A percentile compares a stretch with the other conserved stretches of the same genome.
These are phyloP conservation scores for Hymenoscyphus albidus DNA, from an alignment of 2,329 filamentous ascomycete species.

Conservation along the genomic window DNA sequence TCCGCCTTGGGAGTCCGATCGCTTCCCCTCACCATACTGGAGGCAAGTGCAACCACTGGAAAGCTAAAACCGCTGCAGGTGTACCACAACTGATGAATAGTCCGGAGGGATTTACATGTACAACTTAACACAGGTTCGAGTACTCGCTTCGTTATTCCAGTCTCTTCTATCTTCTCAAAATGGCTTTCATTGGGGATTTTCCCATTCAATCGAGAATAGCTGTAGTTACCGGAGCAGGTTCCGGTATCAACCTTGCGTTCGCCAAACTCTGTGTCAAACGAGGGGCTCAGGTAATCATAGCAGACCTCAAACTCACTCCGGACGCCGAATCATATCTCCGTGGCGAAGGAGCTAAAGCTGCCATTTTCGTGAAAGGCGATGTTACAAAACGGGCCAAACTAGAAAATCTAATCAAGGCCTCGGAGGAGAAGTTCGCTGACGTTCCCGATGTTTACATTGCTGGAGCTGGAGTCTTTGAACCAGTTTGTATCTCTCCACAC, in stretches of 20 bases:
- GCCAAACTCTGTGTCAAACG: constrained; percentile 12
- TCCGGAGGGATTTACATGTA: too few relatives aligned
- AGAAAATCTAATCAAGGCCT: constrained; percentile 28
- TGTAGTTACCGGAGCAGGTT: constrained; percentile 10
- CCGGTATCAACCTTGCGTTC: constrained; percentile 18
- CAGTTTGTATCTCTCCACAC: constrained; percentile 20
- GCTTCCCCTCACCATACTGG: not conserved
- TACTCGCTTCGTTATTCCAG: too few relatives aligned
- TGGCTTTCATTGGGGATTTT: constrained; percentile 6
- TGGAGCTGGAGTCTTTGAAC: constrained; percentile 40
- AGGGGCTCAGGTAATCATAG: constrained; percentile 35
- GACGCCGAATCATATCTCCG: constrained; percentile 32
- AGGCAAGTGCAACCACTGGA: not conserved
- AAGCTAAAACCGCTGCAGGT: not conserved
- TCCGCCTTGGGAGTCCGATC: not conserved
- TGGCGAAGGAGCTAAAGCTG: constrained; percentile 13
- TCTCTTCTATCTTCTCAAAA: not conserved
- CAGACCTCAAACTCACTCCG: constrained; percentile 34
- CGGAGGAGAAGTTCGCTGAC: constrained; percentile 30
- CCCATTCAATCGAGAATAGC: constrained; percentile 10
- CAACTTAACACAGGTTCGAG: too few relatives aligned
- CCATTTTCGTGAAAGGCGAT: constrained; percentile 35
- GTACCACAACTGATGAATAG: not conserved
- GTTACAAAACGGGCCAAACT: constrained; percentile 35
- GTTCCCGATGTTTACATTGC: constrained; percentile 39